These are phyloP conservation scores for Exophiala aquamarina DNA, from an alignment of 2,329 filamentous ascomycete genomes.

Conservation along the genomic window DNA sequence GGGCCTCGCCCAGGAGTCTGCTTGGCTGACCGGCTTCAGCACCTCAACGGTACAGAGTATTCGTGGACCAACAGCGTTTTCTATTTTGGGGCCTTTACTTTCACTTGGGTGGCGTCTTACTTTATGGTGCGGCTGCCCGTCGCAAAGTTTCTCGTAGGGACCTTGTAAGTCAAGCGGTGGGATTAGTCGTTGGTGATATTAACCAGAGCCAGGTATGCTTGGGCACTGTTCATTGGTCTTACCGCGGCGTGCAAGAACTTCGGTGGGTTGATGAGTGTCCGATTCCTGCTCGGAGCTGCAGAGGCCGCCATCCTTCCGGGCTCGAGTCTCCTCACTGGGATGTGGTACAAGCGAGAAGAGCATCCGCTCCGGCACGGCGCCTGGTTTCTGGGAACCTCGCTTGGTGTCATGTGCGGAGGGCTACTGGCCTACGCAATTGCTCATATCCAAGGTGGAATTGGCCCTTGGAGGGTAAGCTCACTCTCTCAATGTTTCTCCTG, in stretches of 20 bases:
- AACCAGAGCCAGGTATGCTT: slow-evolving; percentile 29
- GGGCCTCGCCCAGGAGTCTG: background rate
- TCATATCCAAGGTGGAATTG: slow-evolving; percentile 26
- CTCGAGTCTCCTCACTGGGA: slow-evolving; percentile 39
- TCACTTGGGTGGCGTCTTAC: slow-evolving; percentile 41
- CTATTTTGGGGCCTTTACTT: slow-evolving; percentile 38
- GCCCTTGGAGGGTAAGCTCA: slow-evolving; percentile 29
- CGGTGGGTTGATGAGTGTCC: slow-evolving; percentile 38
- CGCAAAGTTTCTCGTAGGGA: slow-evolving; percentile 36
- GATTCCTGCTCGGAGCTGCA: slow-evolving; percentile 45
- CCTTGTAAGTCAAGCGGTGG: slow-evolving; percentile 29
- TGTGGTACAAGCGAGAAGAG: slow-evolving; percentile 39
- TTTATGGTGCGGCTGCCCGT: slow-evolving; percentile 38
- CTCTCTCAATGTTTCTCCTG: too few species aligned
- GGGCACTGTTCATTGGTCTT: slow-evolving; percentile 44
- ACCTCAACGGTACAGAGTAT: slow-evolving; percentile 27
- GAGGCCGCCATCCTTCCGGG: slow-evolving; percentile 38
- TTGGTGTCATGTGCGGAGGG: slow-evolving; percentile 30
- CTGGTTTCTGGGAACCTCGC: slow-evolving; percentile 37
- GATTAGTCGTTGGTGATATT: slow-evolving; percentile 23
- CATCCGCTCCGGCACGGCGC: slow-evolving; percentile 37
- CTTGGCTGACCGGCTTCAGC: slow-evolving; percentile 22
- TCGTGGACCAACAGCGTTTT: slow-evolving; percentile 35
- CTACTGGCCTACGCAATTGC: slow-evolving; percentile 31
- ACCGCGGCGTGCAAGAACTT: slow-evolving; percentile 43